Percentiles rank a stretch among this genome's conserved stretches.
These are phyloP conservation scores for Crassisporium funariophilum DNA, from an alignment of 768 basidiomycete species.

Conservation along the genomic window DNA sequence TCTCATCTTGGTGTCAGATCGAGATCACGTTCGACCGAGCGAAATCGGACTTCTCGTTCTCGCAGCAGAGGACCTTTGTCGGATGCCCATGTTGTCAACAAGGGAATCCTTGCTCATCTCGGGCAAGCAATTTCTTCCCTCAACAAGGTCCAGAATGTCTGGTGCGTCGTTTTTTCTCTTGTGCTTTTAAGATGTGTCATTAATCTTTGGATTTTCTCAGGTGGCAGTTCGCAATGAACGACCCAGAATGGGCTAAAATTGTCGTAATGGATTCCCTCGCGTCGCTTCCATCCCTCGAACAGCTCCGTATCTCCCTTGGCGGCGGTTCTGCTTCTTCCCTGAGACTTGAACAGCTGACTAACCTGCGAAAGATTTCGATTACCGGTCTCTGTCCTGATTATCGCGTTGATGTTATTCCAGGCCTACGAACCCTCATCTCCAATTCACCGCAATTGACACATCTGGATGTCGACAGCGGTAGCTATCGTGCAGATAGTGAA, in stretches of 20 bases:
- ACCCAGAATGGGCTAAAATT: slow-evolving; percentile 22
- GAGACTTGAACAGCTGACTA: slow-evolving; percentile 17
- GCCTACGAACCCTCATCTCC: slow-evolving; percentile 19
- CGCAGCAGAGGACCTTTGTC: slow-evolving; percentile 21
- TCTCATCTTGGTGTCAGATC: slow-evolving; percentile 21
- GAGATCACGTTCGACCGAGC: slow-evolving; percentile 20
- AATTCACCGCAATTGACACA: slow-evolving; percentile 16
- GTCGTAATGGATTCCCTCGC: slow-evolving; percentile 23
- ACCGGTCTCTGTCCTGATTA: slow-evolving; percentile 17
- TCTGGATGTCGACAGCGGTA: slow-evolving; percentile 16
- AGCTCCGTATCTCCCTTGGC: slow-evolving; percentile 18
- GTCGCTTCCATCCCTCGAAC: slow-evolving; percentile 14
- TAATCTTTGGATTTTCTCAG: slow-evolving; percentile 8
- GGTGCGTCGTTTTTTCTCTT: slow-evolving; percentile 9
- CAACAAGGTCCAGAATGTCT: slow-evolving; percentile 19
- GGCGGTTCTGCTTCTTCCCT: slow-evolving; percentile 15
- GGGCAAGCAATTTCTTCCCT: slow-evolving; percentile 21
- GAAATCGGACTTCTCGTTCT: slow-evolving; percentile 18
- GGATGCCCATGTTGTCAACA: slow-evolving; percentile 16
- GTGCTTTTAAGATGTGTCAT: neutral
- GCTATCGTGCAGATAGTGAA: slow-evolving; percentile 11
- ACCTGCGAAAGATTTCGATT: slow-evolving; percentile 18
- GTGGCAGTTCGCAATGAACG: slow-evolving; percentile 22
- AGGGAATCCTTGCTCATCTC: slow-evolving; percentile 15
- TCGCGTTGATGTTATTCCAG: slow-evolving; percentile 15